A percentile compares a stretch with the other conserved stretches of the same genome.
Conservation (phyloP, 2,329 filamentous ascomycete species). For the Byssochlamys sp. region DNA sequence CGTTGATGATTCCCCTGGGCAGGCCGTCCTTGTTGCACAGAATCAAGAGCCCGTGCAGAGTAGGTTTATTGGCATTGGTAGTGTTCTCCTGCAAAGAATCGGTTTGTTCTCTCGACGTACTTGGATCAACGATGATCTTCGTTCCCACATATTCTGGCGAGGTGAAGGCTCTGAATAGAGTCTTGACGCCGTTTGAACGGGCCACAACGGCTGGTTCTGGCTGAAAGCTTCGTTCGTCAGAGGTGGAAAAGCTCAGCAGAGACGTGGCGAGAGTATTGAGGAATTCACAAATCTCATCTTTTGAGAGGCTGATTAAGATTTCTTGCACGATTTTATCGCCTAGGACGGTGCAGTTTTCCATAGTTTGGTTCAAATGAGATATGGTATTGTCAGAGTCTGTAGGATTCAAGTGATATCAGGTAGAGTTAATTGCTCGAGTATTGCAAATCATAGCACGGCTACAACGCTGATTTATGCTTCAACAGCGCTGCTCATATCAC, state of each 20-base stretch:
- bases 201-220: neutral
- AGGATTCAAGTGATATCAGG: too few species aligned
- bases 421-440: too few species aligned
- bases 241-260: neutral
- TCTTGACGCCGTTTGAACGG: neutral
- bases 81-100: neutral
- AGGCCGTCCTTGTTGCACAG: neutral
- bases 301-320: neutral
- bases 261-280: neutral
- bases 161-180: neutral
- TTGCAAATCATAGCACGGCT: too few species aligned
- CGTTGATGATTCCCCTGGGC: neutral
- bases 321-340: neutral
- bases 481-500: too few species aligned
- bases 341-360: neutral
- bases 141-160: neutral
- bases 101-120: neutral
- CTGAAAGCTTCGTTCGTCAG: neutral
- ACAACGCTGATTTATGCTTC: too few species aligned
- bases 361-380: too few species aligned
- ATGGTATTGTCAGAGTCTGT: too few species aligned
- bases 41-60: neutral
- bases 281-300: neutral
- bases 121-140: neutral
- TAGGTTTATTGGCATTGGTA: neutral